Evolutionary conservation across 2,329 filamentous ascomycete genomes (phyloP).

Genomic region (Pezicula neosporulosa): DNA sequence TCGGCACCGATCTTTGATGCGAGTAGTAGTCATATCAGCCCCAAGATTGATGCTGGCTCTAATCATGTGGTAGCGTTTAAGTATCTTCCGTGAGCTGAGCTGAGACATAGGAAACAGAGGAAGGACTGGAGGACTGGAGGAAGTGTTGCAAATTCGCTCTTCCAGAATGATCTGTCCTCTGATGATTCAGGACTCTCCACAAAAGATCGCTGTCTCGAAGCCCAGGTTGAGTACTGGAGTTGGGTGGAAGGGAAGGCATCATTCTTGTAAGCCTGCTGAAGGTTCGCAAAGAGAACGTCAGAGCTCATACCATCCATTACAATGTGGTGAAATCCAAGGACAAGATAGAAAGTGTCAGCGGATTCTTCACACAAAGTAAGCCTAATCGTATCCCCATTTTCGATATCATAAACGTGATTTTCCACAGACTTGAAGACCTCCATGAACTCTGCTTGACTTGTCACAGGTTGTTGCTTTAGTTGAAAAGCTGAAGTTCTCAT

Average conservation of each 20-base stretch:
- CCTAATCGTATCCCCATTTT: conserved; percentile 29
- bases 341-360: conserved; percentile 31
- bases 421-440: conserved; percentile 6
- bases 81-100: neutral
- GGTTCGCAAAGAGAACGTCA: neutral
- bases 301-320: conserved; percentile 41
- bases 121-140: too few species aligned
- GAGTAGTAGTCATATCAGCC: neutral
- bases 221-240: too few species aligned
- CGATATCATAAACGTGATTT: conserved; percentile 34
- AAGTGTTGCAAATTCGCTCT: too few species aligned
- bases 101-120: neutral
- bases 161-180: too few species aligned
- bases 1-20: neutral
- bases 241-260: neutral
- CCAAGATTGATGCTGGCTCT: neutral
- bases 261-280: neutral
- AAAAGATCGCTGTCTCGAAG: too few species aligned
- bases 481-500: too few species aligned
- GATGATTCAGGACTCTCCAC: too few species aligned
- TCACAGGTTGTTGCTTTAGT: too few species aligned
- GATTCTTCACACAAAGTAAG: conserved; percentile 32
- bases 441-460: too few species aligned
- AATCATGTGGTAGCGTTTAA: neutral
- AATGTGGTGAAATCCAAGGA: conserved; percentile 45